Evolutionary conservation across 257 asterid genomes (phyloP).

Genomic region (Capsicum rhomboideum): DNA sequence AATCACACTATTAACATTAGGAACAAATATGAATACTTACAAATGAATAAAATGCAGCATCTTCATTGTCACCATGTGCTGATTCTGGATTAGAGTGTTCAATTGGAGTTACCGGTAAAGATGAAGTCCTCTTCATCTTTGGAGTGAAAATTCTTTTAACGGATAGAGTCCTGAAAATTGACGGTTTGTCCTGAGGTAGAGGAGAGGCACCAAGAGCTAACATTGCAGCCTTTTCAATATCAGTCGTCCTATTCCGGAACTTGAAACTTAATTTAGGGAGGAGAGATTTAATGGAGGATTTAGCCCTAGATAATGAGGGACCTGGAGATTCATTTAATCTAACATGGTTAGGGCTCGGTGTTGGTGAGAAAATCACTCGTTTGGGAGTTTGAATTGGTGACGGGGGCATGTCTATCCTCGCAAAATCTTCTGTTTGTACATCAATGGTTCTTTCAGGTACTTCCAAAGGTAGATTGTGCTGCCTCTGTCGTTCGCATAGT

Average conservation of each 20-base stretch:
- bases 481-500: conserved; percentile 11
- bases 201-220: conserved; percentile 57
- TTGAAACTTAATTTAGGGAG: conserved; percentile 79
- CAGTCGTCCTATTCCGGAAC: conserved; percentile 48
- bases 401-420: conserved; percentile 46
- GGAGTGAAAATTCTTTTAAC: conserved; percentile 54
- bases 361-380: conserved; percentile 74
- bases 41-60: conserved; percentile 16
- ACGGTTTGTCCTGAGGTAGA: conserved; percentile 29
- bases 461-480: conserved; percentile 21
- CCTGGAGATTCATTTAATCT: conserved; percentile 46
- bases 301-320: conserved; percentile 44
- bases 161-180: conserved; percentile 55
- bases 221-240: conserved; percentile 71
- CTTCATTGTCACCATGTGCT: conserved; percentile 42
- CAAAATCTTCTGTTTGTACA: conserved; percentile 37
- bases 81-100: conserved; percentile 84
- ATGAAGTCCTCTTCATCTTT: conserved; percentile 58
- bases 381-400: conserved; percentile 59
- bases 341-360: conserved; percentile 57
- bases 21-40: conserved; percentile 32
- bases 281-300: conserved; percentile 45
- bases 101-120: conserved; percentile 65
- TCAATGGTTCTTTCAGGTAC: conserved; percentile 29
- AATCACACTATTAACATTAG: not conserved